Evolutionary conservation across 345 rosid genomes (phyloP).

Genomic region (Gossypium ekmanianum): DNA sequence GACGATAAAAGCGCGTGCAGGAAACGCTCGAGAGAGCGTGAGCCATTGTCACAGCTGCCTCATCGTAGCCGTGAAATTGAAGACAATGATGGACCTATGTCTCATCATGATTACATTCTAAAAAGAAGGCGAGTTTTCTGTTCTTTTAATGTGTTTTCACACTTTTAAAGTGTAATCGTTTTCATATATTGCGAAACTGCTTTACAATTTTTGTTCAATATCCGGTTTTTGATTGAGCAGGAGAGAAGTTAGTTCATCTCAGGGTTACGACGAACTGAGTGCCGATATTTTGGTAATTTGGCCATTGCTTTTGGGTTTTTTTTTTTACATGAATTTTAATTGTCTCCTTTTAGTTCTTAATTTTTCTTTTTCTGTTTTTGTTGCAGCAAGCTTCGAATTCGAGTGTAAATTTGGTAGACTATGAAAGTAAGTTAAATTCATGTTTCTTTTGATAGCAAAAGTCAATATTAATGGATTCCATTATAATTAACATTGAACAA

Average conservation of each 20-base stretch:
- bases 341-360: neutral
- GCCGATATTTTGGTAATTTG: conserved; percentile 47
- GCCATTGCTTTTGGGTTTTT: neutral
- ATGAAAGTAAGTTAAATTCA: conserved; percentile 43
- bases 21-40: conserved; percentile 33
- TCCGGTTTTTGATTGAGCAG: conserved; percentile 28
- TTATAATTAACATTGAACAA: neutral
- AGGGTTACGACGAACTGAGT: conserved; percentile 36
- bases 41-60: conserved; percentile 19
- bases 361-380: conserved; percentile 11
- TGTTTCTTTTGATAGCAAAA: neutral
- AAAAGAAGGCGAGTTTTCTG: conserved; percentile 38
- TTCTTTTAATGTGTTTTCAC: conserved; percentile 2
- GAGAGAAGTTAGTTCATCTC: conserved; percentile 44
- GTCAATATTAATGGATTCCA: neutral
- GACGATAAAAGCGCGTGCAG: conserved; percentile 16
- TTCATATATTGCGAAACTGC: conserved; percentile 8
- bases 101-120: conserved; percentile 55
- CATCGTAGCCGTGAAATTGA: conserved; percentile 17
- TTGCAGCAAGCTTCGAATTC: conserved; percentile 37
- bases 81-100: conserved; percentile 47
- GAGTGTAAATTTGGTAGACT: conserved; percentile 41
- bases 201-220: neutral
- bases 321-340: neutral
- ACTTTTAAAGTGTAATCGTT: neutral